Evolutionary conservation across 2,329 filamentous ascomycete genomes (phyloP), one percentile per base, ranked within the genome.

Genomic region (Diaporthe nobilis): DNA sequence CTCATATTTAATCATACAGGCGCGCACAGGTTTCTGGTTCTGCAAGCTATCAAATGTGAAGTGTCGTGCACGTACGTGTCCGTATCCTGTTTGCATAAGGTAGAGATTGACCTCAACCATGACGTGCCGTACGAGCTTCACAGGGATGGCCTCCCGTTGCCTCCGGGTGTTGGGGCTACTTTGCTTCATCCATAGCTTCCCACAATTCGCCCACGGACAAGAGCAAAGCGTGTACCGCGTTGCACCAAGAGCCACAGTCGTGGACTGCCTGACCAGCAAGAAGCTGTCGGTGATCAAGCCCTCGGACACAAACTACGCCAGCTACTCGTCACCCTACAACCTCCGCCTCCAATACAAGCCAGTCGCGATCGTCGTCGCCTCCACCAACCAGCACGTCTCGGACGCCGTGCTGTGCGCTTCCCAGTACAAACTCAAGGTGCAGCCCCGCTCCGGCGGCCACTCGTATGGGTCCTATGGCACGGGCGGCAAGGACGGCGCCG

Each of bases 361-460:
- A 0, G 79, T 79, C 0, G 82, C 81, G 37, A 80, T 85, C 20
- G 82, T 80, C 3, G 74, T 83, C 0, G 82, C 84, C 4, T 79
- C 76, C 1, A 84, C 81, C 7, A 79, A 82, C 1, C 77, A 83
- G 7, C 84, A 89, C 12, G 83, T 90, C 22, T 81, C 86, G 8
- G 82, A 81, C 4, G 85, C 88, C 4, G 84, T 91, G 20, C 80
- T 81, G 57, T 90, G 88, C 74, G 88, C 87, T 1, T 79, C 80
- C 1, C 78, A 84, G 34, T 77, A 81, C 58, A 81, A 82, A 15
- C 81, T 88, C 37, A 87, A 88, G 65, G 87, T 91, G 3, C 88
- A 88, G 58, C 83, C 88, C 4, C 87, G 86, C 76, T 85, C 85
- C 51, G 89, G 89, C 17, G 89, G 89, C 0, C 89, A 91, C 79